phyloP scores from a whole-genome alignment of 75 land plant genomes.

The Adiantum capillusveneris region DNA sequence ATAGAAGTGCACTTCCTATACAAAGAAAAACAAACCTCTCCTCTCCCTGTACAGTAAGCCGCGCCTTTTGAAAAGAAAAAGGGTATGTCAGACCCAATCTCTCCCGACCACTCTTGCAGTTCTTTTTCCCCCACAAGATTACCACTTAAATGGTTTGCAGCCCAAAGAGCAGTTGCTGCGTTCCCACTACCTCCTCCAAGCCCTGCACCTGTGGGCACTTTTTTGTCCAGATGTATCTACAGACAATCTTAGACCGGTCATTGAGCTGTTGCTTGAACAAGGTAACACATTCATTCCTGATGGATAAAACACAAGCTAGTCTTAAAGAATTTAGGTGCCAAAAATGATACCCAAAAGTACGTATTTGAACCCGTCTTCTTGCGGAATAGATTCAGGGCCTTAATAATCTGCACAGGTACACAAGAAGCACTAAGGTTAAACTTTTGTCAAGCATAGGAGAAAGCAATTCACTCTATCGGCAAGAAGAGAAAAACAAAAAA shows the following conservation, averaged over 20 bases:
- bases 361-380: slow-evolving; percentile 79
- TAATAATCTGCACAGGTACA: slow-evolving; percentile 94
- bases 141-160: slow-evolving; percentile 87
- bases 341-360: slow-evolving; percentile 80
- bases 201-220: slow-evolving; percentile 97
- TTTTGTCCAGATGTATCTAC: slow-evolving; percentile 94
- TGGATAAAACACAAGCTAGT: no score
- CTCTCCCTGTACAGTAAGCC: slow-evolving; percentile 94
- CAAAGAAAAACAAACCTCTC: slow-evolving; percentile 57
- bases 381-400: slow-evolving; percentile 91
- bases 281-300: no score
- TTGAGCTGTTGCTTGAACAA: no score
- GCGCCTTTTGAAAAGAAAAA: slow-evolving; percentile 98
- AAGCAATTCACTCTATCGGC: no score
- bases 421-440: no score
- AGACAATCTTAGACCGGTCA: no score
- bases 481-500: no score
- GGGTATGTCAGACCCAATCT: slow-evolving; percentile 95
- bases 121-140: slow-evolving; percentile 75
- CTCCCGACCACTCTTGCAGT: slow-evolving; percentile 93
- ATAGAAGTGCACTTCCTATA: neutral
- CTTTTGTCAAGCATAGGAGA: no score
- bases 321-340: no score
- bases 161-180: slow-evolving; percentile 99
- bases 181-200: slow-evolving; percentile 99